phyloP scores from a whole-genome alignment of 2,329 filamentous ascomycete genomes.

The Xylariomycetidae sp. region DNA sequence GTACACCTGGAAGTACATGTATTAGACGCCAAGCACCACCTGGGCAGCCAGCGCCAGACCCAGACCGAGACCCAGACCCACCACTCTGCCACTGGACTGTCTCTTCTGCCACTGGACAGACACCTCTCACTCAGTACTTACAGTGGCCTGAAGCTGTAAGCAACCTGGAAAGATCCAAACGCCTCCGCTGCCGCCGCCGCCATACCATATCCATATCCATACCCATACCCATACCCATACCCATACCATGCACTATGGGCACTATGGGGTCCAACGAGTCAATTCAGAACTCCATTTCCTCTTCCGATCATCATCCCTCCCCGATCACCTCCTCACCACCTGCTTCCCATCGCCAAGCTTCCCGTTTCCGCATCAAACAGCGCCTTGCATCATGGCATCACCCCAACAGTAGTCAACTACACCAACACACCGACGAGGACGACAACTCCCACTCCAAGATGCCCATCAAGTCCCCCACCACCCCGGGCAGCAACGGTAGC shows the following conservation, averaged over 20 bases:
- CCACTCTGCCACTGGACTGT: no score
- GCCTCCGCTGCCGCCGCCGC: no score
- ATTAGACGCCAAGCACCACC: no score
- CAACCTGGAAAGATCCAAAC: no score
- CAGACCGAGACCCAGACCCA: no score
- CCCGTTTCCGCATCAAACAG: constrained; percentile 26
- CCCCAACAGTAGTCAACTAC: constrained; percentile 16
- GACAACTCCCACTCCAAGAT: constrained; percentile 12
- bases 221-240: constrained; percentile 15
- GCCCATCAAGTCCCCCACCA: constrained; percentile 47
- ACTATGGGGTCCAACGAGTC: constrained; percentile 20
- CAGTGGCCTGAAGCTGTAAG: no score
- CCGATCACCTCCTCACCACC: constrained; percentile 19
- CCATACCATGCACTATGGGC: constrained; percentile 9
- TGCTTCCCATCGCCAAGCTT: constrained; percentile 15
- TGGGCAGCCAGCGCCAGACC: no score
- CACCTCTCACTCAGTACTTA: no score
- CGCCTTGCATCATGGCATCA: constrained; percentile 31
- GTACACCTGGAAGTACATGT: no score
- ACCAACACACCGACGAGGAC: constrained; percentile 1
- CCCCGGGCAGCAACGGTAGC: constrained; percentile 44
- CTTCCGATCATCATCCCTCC: constrained; percentile 17
- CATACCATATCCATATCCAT: no score
- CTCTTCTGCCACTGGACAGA: no score
- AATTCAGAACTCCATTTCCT: constrained; percentile 19